Evolutionary conservation across 1,139 yeast genomes (phyloP), one percentile per base, ranked within the genome.

Genomic region (Lodderomyces elongisporus): DNA sequence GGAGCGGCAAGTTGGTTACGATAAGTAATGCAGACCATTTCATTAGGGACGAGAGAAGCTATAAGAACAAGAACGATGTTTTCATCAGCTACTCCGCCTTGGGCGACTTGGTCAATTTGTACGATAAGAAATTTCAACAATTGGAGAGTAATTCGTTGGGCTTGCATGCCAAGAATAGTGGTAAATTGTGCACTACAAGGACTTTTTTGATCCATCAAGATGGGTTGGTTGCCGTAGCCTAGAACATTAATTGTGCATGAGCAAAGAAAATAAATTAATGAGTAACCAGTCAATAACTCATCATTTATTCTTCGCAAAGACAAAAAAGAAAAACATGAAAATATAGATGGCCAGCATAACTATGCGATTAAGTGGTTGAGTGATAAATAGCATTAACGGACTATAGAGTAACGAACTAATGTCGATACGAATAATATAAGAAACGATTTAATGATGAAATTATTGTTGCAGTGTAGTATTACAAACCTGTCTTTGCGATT

Each of bases 1-100:
- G 74, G 74, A 49, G 42, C 28, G 64, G 66, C 4, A 45, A 40
- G 30, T 38, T 43, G 22, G 35, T 66, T 10, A 63, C 68, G 2
- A 39, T 67, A 10, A 57, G 69, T 25, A 56, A 62, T 39, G 58
- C 37, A 37, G 43, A 49, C 20, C 34, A 35, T n/a, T 56, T 58
- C 32, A 30, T 49, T 5, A 47, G 46, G 18, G 37, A 42, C 14
- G 38, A 43, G 20, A 37, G 39, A 29, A 33, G 25, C 23, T 25
- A 28, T 27, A 39, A 40, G 21, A 37, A 40, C 27, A 33, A 31
- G 22, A 32, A 37, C 26, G 41, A 43, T 28, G 25, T 39, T 10
- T 42, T 38, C 13, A 39, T 45, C 14, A 37, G 40, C 26, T 37
- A 40, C 26, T 23, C 20, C 20, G 22, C 39, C 9, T 33, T 45